A percentile compares a stretch with the other conserved stretches of the same genome.
phyloP scores from a whole-genome alignment of 1,284 basidiomycete genomes.

The Puccinia polysora region DNA sequence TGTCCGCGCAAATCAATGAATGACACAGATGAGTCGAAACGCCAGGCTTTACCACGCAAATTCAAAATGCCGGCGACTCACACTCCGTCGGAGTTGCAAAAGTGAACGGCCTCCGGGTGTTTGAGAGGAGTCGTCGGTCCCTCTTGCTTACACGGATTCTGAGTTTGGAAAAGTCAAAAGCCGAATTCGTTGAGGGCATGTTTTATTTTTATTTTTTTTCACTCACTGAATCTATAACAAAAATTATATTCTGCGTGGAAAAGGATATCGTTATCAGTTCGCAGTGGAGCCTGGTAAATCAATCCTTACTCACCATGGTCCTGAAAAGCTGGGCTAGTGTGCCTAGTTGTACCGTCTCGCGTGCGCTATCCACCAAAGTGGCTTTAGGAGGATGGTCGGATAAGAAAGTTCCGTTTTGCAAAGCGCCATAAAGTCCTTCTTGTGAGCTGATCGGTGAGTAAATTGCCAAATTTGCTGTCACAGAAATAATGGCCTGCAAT shows the following conservation, averaged over 20 bases:
- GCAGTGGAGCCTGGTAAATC: not conserved
- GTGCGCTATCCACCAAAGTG: conserved; percentile 1
- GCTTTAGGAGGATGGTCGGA: conserved; percentile 9
- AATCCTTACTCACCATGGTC: not conserved
- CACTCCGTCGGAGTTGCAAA: conserved; percentile 16
- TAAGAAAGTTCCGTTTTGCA: conserved; percentile 20
- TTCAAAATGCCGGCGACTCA: not conserved
- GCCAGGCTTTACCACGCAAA: not conserved
- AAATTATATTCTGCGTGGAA: conserved; percentile 15
- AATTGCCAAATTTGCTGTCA: not conserved
- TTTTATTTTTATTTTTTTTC: not conserved
- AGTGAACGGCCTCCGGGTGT: conserved; percentile 24
- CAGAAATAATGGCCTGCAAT: conserved; percentile 6
- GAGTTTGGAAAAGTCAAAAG: not conserved
- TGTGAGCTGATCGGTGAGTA: conserved; percentile 22
- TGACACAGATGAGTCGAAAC: not conserved
- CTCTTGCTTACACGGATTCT: conserved; percentile 14
- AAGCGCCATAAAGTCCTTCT: conserved; percentile 14
- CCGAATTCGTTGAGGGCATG: not conserved
- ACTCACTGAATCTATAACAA: conserved; percentile 26
- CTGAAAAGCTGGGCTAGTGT: conserved; percentile 11
- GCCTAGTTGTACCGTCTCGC: conserved; percentile 8
- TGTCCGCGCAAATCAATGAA: not conserved
- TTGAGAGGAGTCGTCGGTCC: conserved; percentile 28
- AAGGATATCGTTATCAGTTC: not conserved